A percentile compares a stretch with the other conserved stretches of the same genome.
Evolutionary conservation across 2,329 filamentous ascomycete species (phyloP).

Genomic region (Daldinia eschscholtzii): DNA sequence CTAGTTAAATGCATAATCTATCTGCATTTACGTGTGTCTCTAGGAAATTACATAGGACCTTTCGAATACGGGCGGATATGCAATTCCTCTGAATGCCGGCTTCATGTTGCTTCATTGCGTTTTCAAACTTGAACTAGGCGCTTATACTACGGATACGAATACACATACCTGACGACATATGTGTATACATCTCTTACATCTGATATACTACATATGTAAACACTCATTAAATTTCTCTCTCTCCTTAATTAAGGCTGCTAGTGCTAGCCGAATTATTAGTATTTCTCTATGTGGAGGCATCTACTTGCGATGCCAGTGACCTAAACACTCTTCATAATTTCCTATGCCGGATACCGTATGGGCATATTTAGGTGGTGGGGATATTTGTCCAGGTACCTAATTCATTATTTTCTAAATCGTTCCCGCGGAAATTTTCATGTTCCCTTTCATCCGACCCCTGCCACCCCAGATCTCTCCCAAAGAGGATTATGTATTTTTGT

Average conservation of each 20-base stretch:
- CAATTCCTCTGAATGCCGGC: background rate
- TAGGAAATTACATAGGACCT: conserved; percentile 11
- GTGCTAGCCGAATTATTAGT: conserved; percentile 2
- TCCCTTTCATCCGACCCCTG: conserved; percentile 44
- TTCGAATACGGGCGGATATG: conserved; percentile 2
- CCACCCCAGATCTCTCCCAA: conserved; percentile 42
- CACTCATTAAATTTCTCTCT: background rate
- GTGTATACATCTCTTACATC: background rate
- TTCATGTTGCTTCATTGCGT: background rate
- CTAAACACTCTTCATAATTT: conserved; percentile 4
- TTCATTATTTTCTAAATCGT: conserved; percentile 1
- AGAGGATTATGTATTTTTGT: conserved; percentile 15
- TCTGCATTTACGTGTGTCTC: background rate
- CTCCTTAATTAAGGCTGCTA: conserved; percentile 10
- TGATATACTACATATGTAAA: background rate
- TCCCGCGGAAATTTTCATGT: conserved; percentile 40
- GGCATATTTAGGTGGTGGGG: background rate
- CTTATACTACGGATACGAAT: background rate
- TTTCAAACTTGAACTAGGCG: background rate
- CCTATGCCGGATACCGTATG: conserved; percentile 5
- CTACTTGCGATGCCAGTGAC: background rate
- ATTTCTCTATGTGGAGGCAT: background rate
- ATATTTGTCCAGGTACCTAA: background rate
- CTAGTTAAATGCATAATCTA: conserved; percentile 1
- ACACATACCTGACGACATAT: background rate